phyloP scores from a whole-genome alignment of 768 basidiomycete species.

The Sistotremastrum suecicum region DNA sequence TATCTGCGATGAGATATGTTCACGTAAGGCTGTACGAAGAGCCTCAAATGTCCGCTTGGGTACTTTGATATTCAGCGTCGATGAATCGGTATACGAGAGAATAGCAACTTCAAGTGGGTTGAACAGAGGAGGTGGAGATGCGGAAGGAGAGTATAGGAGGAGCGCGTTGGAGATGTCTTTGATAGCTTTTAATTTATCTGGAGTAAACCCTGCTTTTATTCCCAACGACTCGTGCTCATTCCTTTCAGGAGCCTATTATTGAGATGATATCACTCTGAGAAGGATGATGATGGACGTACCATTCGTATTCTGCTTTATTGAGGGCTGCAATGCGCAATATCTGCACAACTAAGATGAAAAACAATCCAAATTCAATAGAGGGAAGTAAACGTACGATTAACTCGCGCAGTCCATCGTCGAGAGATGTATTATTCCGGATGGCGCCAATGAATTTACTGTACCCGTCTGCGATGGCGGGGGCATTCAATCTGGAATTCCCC shows the following conservation, averaged over 20 bases:
- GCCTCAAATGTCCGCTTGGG: conserved; percentile 13
- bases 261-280: too few relatives aligned
- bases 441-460: conserved; percentile 4
- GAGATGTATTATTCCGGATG: neutral
- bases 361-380: neutral
- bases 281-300: neutral
- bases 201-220: conserved; percentile 14
- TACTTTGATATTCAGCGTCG: conserved; percentile 15
- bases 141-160: conserved; percentile 6
- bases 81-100: conserved; percentile 18
- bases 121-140: conserved; percentile 1
- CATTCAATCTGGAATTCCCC: neutral
- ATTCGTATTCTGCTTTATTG: conserved; percentile 5
- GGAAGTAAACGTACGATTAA: neutral
- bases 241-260: neutral
- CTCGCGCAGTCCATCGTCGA: conserved; percentile 3
- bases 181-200: conserved; percentile 15
- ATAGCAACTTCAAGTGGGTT: conserved; percentile 15
- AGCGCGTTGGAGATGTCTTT: conserved; percentile 13
- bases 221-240: conserved; percentile 6
- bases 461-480: conserved; percentile 2
- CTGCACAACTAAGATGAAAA: neutral
- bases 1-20: too few relatives aligned
- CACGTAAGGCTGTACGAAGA: conserved; percentile 2
- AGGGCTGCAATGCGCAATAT: conserved; percentile 4